Evolutionary conservation across 805 yeast species (phyloP).

Genomic region (Wickerhamiella siamensis): DNA sequence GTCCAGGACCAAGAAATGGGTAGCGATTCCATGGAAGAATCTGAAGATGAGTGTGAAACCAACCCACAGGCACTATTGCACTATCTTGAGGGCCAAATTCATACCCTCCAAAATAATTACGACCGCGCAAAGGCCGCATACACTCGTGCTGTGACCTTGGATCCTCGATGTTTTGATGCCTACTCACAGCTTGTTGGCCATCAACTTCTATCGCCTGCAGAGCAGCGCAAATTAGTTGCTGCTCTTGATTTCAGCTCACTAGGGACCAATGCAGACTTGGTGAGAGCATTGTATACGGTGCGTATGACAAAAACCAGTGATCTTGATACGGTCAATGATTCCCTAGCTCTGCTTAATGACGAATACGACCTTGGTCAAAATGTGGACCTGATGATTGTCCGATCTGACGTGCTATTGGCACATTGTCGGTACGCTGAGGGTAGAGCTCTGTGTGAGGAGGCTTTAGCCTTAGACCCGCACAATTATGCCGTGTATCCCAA

Average conservation of each 20-base stretch:
- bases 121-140: constrained; percentile 77
- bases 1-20: background rate
- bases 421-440: constrained; percentile 74
- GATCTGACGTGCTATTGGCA: constrained; percentile 55
- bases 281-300: constrained; percentile 62
- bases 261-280: constrained; percentile 67
- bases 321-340: constrained; percentile 42
- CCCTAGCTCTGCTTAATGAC: constrained; percentile 49
- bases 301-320: constrained; percentile 57
- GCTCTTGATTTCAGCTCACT: constrained; percentile 50
- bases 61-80: constrained; percentile 79
- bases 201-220: constrained; percentile 64
- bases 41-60: constrained; percentile 76
- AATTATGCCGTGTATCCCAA: constrained; percentile 61
- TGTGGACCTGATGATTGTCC: constrained; percentile 50
- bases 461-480: constrained; percentile 39
- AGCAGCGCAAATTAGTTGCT: constrained; percentile 35
- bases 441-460: constrained; percentile 51
- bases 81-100: constrained; percentile 69
- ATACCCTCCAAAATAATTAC: constrained; percentile 67
- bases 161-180: constrained; percentile 87
- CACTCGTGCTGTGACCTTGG: constrained; percentile 73
- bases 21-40: too few relatives aligned
- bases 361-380: constrained; percentile 61
- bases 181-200: constrained; percentile 62